These are phyloP conservation scores for Wickerhamiella cacticola DNA, from an alignment of 805 yeast species.

Conservation along the genomic window DNA sequence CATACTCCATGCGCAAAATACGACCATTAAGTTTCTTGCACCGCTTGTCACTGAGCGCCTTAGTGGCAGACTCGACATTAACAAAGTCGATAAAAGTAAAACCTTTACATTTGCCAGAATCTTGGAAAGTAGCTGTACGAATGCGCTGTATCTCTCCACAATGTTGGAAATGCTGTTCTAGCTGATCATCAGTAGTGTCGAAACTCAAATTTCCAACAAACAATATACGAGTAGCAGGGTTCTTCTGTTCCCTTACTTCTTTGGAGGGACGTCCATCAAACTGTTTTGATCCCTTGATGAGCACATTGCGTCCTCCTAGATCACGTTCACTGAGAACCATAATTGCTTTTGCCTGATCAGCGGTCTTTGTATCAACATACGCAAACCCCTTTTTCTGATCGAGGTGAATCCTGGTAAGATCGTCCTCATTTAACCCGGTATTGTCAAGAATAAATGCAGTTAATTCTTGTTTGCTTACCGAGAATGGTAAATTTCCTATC, in stretches of 20 bases:
- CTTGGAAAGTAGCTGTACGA: constrained; percentile 98
- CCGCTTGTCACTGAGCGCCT: constrained; percentile 61
- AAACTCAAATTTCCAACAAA: constrained; percentile 91
- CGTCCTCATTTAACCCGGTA: constrained; percentile 30
- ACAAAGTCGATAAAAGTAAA: constrained; percentile 85
- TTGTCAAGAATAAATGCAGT: constrained; percentile 42
- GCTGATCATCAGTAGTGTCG: constrained; percentile 71
- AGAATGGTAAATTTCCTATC: constrained; percentile 87
- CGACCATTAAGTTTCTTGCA: constrained; percentile 60
- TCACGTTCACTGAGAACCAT: constrained; percentile 56
- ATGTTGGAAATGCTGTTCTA: constrained; percentile 74
- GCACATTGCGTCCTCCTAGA: constrained; percentile 71
- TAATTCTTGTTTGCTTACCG: constrained; percentile 66
- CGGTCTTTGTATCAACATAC: constrained; percentile 64
- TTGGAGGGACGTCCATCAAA: constrained; percentile 79
- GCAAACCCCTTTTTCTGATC: constrained; percentile 77
- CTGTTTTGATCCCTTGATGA: constrained; percentile 69
- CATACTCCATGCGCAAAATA: constrained; percentile 74
- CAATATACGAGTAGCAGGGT: constrained; percentile 78
- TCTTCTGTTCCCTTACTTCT: constrained; percentile 38
- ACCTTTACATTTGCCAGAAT: constrained; percentile 91
- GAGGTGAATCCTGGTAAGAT: constrained; percentile 63
- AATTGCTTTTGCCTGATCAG: constrained; percentile 48
- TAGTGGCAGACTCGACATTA: constrained; percentile 68
- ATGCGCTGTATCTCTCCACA: constrained; percentile 78